phyloP scores from a whole-genome alignment of 108 stramenopile genomes.

The Stephanodiscus minutulus region DNA sequence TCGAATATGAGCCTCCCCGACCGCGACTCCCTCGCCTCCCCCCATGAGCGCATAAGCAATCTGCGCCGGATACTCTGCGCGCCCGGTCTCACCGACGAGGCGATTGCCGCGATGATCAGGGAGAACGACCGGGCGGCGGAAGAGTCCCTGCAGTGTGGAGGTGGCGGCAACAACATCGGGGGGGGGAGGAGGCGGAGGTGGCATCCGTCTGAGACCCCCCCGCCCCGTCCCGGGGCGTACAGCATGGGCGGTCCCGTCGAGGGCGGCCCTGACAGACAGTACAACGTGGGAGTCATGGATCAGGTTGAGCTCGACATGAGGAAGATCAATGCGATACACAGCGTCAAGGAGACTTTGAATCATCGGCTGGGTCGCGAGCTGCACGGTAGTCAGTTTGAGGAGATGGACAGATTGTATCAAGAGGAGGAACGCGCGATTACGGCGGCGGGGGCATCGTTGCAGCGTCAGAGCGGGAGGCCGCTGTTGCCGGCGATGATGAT shows the following conservation, averaged over 20 bases:
- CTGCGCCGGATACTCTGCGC: neutral
- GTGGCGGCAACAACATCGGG: neutral
- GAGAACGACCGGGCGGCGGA: neutral
- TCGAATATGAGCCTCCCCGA: neutral
- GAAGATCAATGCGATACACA: conserved; percentile 19
- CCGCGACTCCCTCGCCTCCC: neutral
- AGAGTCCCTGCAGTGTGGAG: neutral
- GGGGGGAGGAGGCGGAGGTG: neutral
- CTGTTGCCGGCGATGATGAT: conserved; percentile 13
- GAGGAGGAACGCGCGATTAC: conserved; percentile 20
- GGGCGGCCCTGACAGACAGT: neutral
- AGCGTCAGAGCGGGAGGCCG: conserved; percentile 1
- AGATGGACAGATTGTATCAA: conserved; percentile 20
- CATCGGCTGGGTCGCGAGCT: conserved; percentile 11
- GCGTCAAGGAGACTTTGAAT: conserved; percentile 18
- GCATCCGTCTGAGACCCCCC: neutral
- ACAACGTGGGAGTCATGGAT: conserved; percentile 5
- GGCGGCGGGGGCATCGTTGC: conserved; percentile 6
- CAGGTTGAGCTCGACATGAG: conserved; percentile 9
- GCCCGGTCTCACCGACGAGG: neutral
- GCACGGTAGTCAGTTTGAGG: conserved; percentile 10
- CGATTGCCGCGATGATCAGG: neutral
- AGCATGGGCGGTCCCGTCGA: neutral
- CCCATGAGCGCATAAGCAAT: neutral
- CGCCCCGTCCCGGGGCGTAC: neutral